These are phyloP conservation scores for Globisporangium polare DNA, from an alignment of 352 stramenopile genomes.

Conservation along the genomic window DNA sequence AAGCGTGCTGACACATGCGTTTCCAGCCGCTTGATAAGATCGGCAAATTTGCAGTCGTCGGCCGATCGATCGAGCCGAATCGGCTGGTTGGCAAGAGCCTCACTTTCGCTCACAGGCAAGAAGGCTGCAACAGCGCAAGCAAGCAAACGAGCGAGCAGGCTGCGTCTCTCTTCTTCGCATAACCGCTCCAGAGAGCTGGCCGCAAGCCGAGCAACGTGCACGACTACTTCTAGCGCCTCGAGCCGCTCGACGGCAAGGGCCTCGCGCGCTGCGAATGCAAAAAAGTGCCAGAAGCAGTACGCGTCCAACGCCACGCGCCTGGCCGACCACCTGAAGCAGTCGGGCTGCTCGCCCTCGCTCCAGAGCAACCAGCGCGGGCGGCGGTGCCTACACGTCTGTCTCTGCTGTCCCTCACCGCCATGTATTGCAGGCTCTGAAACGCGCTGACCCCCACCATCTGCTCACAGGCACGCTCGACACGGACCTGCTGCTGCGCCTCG, in stretches of 20 bases:
- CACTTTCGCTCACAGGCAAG: no score
- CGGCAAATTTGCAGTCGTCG: no score
- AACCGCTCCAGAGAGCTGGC: no score
- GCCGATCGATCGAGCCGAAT: no score
- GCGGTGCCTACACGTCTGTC: no score
- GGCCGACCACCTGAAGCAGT: slow-evolving; percentile 72
- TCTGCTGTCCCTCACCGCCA: slow-evolving; percentile 18
- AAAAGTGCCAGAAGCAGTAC: slow-evolving; percentile 85
- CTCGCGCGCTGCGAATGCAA: slow-evolving; percentile 86
- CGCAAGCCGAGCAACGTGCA: slow-evolving; percentile 86
- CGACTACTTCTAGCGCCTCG: slow-evolving; percentile 78
- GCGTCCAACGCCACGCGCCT: slow-evolving; percentile 79
- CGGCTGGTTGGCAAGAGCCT: no score
- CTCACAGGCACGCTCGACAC: slow-evolving; percentile 64
- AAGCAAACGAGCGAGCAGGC: no score
- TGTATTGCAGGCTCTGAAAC: slow-evolving; percentile 39
- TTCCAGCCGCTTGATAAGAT: no score
- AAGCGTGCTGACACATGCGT: no score
- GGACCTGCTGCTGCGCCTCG: slow-evolving; percentile 60
- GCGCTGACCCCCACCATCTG: slow-evolving; percentile 37
- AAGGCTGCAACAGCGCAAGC: no score
- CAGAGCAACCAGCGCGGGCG: slow-evolving; percentile 81
- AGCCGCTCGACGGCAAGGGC: slow-evolving; percentile 60
- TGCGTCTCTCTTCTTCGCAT: no score
- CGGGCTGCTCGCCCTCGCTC: slow-evolving; percentile 65